A percentile compares a stretch with the other conserved stretches of the same genome.
Evolutionary conservation across 768 basidiomycete genomes (phyloP).

Genomic region (Kwoniella europaea): DNA sequence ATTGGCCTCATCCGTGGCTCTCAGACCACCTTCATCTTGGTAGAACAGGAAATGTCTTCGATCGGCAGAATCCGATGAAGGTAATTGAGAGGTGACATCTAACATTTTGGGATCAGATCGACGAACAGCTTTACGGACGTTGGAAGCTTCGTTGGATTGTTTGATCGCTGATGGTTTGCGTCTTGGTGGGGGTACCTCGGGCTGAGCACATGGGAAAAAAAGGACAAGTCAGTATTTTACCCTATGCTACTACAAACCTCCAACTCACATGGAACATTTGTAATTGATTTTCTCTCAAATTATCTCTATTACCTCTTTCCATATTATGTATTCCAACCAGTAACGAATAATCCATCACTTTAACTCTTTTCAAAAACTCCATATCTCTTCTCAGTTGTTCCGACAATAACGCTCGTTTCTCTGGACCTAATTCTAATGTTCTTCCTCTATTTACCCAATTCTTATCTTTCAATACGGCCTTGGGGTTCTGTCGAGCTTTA

Average conservation of each 20-base stretch:
- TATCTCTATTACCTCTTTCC: slow-evolving; percentile 87
- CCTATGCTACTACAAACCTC: neutral
- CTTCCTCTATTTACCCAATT: slow-evolving; percentile 89
- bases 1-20: slow-evolving; percentile 87
- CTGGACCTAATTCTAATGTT: slow-evolving; percentile 87
- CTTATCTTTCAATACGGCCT: slow-evolving; percentile 90
- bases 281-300: slow-evolving; percentile 84
- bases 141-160: slow-evolving; percentile 74
- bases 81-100: slow-evolving; percentile 63
- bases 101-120: slow-evolving; percentile 77
- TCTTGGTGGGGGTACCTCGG: slow-evolving; percentile 67
- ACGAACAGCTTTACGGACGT: slow-evolving; percentile 83
- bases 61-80: slow-evolving; percentile 68
- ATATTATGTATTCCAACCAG: slow-evolving; percentile 93
- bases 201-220: slow-evolving; percentile 60
- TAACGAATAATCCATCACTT: slow-evolving; percentile 96
- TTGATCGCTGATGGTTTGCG: slow-evolving; percentile 68
- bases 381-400: slow-evolving; percentile 89
- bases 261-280: slow-evolving; percentile 84
- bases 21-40: slow-evolving; percentile 91
- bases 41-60: slow-evolving; percentile 84
- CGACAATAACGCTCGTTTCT: slow-evolving; percentile 85
- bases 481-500: slow-evolving; percentile 73
- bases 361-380: slow-evolving; percentile 77
- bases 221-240: neutral